Evolutionary conservation across 441 rosid species (phyloP).

Genomic region (Arabidopsis hybrid): DNA sequence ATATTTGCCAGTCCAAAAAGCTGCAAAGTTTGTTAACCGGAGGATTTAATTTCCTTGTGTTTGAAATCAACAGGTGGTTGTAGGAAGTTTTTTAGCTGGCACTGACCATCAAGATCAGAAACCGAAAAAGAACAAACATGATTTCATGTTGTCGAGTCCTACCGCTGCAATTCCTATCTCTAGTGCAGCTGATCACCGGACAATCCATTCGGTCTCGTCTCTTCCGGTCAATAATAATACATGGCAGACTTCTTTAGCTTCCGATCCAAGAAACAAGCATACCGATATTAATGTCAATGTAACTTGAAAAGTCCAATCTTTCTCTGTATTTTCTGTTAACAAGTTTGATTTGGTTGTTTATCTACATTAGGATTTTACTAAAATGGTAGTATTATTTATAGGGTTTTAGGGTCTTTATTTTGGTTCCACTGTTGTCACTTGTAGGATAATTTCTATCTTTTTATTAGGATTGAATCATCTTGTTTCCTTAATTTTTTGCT

Average conservation of each 20-base stretch:
- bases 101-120: constrained; percentile 80
- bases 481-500: not conserved
- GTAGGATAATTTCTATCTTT: constrained; percentile 18
- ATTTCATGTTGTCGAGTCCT: constrained; percentile 52
- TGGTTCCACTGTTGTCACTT: constrained; percentile 13
- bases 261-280: constrained; percentile 67
- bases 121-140: constrained; percentile 77
- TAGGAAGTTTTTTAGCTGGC: constrained; percentile 93
- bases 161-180: constrained; percentile 75
- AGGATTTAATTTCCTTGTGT: not conserved
- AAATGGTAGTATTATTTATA: not conserved
- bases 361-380: constrained; percentile 18
- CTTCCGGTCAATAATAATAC: constrained; percentile 50
- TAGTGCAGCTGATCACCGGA: constrained; percentile 62
- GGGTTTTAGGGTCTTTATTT: constrained; percentile 32
- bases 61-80: constrained; percentile 70
- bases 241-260: constrained; percentile 66
- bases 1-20: not conserved
- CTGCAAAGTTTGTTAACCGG: not conserved
- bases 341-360: not conserved
- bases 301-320: constrained; percentile 22
- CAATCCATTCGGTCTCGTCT: constrained; percentile 52
- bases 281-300: constrained; percentile 72
- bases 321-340: constrained; percentile 8
- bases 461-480: constrained; percentile 27